Percentiles rank a stretch among this genome's conserved stretches.
phyloP scores from a whole-genome alignment of 2,329 filamentous ascomycete genomes.

The Hypoxylon sp. region DNA sequence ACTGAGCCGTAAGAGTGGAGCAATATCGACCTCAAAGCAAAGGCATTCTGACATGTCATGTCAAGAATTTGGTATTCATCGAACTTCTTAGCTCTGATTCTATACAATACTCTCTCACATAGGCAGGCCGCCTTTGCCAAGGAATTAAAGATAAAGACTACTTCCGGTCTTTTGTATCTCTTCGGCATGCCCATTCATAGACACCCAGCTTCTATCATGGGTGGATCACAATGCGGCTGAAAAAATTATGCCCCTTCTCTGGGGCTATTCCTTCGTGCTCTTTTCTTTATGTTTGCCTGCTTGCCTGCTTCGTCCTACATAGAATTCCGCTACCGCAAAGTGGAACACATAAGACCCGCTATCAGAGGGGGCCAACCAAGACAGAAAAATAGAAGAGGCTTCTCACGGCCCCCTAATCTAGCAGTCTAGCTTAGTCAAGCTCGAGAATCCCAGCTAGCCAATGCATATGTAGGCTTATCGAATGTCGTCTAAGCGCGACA shows the following conservation, averaged over 20 bases:
- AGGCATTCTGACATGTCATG: slow-evolving; percentile 1
- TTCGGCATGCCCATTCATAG: background rate
- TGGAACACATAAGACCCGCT: background rate
- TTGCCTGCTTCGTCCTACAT: background rate
- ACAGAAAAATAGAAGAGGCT: background rate
- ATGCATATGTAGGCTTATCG: background rate
- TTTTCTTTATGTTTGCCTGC: background rate
- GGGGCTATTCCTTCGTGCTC: background rate
- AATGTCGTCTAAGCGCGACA: background rate
- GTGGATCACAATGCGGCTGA: background rate
- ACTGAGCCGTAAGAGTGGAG: no score
- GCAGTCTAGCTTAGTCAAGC: background rate
- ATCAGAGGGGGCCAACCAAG: slow-evolving; percentile 1
- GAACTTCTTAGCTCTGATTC: slow-evolving; percentile 35
- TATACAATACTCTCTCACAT: slow-evolving; percentile 32
- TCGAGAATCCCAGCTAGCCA: background rate
- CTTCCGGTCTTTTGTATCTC: background rate
- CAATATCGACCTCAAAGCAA: background rate
- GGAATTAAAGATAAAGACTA: background rate
- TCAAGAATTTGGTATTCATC: slow-evolving; percentile 37
- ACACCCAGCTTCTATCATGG: background rate
- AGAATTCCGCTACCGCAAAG: background rate
- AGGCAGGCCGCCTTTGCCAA: background rate
- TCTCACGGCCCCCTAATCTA: background rate
- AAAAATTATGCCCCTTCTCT: background rate